These are phyloP conservation scores for Sarcodon aspratus DNA, from an alignment of 768 basidiomycete species.

Conservation along the genomic window DNA sequence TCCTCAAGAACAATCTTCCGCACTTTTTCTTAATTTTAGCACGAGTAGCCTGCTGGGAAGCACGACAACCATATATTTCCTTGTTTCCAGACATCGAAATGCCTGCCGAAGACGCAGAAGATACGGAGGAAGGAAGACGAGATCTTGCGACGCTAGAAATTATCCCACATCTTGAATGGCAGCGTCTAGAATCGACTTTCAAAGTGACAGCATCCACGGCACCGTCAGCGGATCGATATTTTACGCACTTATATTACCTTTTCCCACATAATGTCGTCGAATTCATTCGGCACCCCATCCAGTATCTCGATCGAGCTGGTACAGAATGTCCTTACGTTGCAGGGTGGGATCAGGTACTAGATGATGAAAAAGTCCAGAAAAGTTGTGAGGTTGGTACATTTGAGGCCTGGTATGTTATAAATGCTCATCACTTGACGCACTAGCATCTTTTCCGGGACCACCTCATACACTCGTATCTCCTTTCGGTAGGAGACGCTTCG, in stretches of 20 bases:
- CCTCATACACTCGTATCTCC: conserved; percentile 58
- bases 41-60: conserved; percentile 67
- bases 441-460: conserved; percentile 63
- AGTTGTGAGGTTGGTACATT: background rate
- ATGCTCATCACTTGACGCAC: background rate
- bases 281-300: conserved; percentile 61
- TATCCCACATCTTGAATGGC: conserved; percentile 50
- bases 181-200: conserved; percentile 52
- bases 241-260: conserved; percentile 77
- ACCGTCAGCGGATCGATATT: conserved; percentile 56
- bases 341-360: conserved; percentile 49
- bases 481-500: conserved; percentile 48
- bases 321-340: conserved; percentile 52
- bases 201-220: conserved; percentile 36
- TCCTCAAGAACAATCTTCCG: conserved; percentile 51
- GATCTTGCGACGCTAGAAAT: conserved; percentile 4
- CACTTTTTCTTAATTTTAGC: conserved; percentile 57
- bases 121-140: conserved; percentile 20
- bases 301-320: conserved; percentile 43
- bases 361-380: background rate
- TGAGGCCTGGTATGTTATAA: too few species aligned
- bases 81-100: background rate
- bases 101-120: conserved; percentile 4
- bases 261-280: conserved; percentile 83
- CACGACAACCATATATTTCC: conserved; percentile 24